A percentile compares a stretch with the other conserved stretches of the same genome.
These are phyloP conservation scores for Sporobolomyces phaffii DNA, from an alignment of 768 basidiomycete genomes.

Conservation along the genomic window DNA sequence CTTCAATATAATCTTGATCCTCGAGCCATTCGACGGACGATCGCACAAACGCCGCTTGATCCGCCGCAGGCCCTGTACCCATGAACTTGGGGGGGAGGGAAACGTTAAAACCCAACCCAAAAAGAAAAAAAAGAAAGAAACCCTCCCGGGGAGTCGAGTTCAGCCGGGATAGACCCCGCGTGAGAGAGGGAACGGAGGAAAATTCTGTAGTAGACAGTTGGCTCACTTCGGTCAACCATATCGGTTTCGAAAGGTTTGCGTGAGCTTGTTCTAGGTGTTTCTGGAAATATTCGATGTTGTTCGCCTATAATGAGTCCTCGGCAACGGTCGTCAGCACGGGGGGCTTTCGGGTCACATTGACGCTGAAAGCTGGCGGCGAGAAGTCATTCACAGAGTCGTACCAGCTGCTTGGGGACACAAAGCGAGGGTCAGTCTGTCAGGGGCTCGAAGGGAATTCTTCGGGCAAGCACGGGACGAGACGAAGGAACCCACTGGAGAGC, in stretches of 20 bases:
- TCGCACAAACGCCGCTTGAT: constrained; percentile 1
- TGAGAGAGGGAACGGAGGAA: too few relatives aligned
- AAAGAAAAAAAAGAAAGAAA: too few relatives aligned
- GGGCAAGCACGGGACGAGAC: background rate
- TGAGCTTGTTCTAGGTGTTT: constrained; percentile 9
- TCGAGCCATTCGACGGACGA: constrained; percentile 17
- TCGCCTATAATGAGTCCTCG: too few relatives aligned
- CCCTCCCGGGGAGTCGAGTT: too few relatives aligned
- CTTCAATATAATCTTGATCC: constrained; percentile 23
- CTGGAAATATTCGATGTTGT: constrained; percentile 25
- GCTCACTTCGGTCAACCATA: constrained; percentile 27
- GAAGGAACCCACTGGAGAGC: background rate
- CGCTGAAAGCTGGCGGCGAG: background rate
- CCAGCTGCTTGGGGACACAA: background rate
- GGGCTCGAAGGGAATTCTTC: background rate
- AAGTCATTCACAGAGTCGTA: constrained; percentile 8
- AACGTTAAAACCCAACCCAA: too few relatives aligned
- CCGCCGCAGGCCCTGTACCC: constrained; percentile 10
- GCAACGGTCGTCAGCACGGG: background rate
- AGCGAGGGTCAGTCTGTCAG: background rate
- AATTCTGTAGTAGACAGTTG: background rate
- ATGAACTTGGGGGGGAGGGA: constrained; percentile 10
- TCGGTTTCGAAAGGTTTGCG: background rate
- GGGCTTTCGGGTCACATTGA: too few relatives aligned
- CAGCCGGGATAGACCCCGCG: too few relatives aligned